Percentiles rank a stretch among this genome's conserved stretches.
These are phyloP conservation scores for Suhomyces bokatorum DNA, from an alignment of 1,139 yeast species.

Conservation along the genomic window DNA sequence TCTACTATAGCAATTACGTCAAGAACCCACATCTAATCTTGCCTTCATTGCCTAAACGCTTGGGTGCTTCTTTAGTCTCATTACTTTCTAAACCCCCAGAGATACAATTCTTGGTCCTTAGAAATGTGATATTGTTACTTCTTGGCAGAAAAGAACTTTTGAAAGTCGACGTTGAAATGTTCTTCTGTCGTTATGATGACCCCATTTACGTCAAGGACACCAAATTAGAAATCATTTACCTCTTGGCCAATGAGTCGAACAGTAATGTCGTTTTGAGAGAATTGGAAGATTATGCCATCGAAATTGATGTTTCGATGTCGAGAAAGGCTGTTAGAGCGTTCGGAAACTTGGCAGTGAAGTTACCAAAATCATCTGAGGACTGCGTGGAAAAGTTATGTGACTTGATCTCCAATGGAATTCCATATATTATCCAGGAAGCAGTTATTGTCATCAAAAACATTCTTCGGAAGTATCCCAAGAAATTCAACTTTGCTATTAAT, in stretches of 20 bases:
- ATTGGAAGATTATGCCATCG: conserved; percentile 82
- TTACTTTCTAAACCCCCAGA: conserved; percentile 79
- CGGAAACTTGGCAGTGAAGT: conserved; percentile 82
- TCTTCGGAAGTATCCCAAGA: conserved; percentile 68
- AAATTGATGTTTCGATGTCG: conserved; percentile 82
- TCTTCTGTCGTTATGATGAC: conserved; percentile 82
- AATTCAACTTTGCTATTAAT: conserved; percentile 39
- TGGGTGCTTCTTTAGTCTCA: conserved; percentile 73
- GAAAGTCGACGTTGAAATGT: conserved; percentile 67
- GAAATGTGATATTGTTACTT: conserved; percentile 77
- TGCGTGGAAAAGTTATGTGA: conserved; percentile 67
- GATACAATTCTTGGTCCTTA: conserved; percentile 75
- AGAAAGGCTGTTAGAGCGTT: conserved; percentile 86
- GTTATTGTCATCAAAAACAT: conserved; percentile 76
- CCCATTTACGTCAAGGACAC: conserved; percentile 89
- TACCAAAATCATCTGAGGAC: conserved; percentile 53
- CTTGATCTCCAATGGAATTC: conserved; percentile 63
- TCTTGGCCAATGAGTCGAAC: conserved; percentile 69
- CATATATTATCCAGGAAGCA: conserved; percentile 80
- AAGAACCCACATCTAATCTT: conserved; percentile 40
- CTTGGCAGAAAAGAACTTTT: conserved; percentile 66
- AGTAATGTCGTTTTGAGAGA: conserved; percentile 67
- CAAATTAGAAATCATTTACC: conserved; percentile 80
- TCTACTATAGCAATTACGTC: conserved; percentile 74
- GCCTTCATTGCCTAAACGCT: conserved; percentile 56